These are phyloP conservation scores for Dryadomyces sulphureus DNA, from an alignment of 2,329 filamentous ascomycete species.

Conservation along the genomic window DNA sequence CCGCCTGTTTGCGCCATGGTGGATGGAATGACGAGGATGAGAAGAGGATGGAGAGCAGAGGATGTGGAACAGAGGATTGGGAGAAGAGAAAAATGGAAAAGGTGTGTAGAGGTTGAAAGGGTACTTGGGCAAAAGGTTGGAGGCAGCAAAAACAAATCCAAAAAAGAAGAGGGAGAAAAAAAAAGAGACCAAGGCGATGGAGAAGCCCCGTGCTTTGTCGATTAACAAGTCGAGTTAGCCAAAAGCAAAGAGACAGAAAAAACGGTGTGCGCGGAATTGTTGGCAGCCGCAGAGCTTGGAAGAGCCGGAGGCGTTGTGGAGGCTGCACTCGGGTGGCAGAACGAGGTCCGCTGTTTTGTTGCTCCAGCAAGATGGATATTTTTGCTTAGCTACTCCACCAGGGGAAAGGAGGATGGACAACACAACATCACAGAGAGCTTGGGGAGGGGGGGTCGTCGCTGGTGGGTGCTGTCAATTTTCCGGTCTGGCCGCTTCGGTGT, in stretches of 20 bases:
- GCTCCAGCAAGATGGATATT: neutral
- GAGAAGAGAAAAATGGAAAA: neutral
- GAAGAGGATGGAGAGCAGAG: neutral
- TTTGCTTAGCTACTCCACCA: neutral
- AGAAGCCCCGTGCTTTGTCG: neutral
- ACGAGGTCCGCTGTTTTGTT: neutral
- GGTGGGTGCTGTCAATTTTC: slow-evolving; percentile 1
- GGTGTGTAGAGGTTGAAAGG: neutral
- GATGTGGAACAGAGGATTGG: neutral
- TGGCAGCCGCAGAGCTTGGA: too few relatives aligned
- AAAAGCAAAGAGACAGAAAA: too few relatives aligned
- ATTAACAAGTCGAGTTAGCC: neutral
- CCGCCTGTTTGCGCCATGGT: slow-evolving; percentile 71
- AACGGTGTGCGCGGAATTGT: neutral
- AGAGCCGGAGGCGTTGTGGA: too few relatives aligned
- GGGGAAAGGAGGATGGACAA: neutral
- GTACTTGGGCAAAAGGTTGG: neutral
- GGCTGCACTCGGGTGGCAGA: too few relatives aligned
- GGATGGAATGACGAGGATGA: slow-evolving; percentile 1
- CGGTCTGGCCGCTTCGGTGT: neutral
- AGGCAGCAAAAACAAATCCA: neutral
- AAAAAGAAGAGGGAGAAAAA: neutral
- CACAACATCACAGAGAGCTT: neutral
- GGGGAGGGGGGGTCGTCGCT: neutral
- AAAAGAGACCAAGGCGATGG: neutral